phyloP scores from a whole-genome alignment of 202 grass and related monocot genomes.

The Hordeum pubiflorum region DNA sequence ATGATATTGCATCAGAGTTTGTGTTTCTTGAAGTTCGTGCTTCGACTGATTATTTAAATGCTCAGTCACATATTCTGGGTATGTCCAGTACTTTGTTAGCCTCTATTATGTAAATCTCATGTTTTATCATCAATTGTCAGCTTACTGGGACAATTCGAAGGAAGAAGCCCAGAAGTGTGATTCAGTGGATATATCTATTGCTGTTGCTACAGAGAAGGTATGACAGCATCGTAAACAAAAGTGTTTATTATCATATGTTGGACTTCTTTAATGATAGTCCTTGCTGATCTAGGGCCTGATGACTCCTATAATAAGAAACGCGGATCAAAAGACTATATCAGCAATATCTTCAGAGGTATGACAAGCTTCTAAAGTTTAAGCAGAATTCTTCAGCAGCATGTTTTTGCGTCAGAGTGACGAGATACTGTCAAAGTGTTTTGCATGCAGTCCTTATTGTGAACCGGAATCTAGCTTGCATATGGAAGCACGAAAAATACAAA shows the following conservation, averaged over 20 bases:
- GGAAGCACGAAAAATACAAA: constrained; percentile 18
- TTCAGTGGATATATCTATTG: constrained; percentile 90
- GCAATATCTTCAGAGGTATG: constrained; percentile 88
- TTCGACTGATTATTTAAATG: neutral
- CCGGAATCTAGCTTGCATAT: neutral
- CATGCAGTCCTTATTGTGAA: constrained; percentile 2
- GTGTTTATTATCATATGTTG: neutral
- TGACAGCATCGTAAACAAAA: neutral
- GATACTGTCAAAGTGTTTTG: neutral
- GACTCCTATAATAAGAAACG: constrained; percentile 95
- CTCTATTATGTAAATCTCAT: constrained; percentile 14
- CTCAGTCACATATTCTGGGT: constrained; percentile 7
- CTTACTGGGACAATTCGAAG: constrained; percentile 70
- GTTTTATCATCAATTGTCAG: constrained; percentile 38
- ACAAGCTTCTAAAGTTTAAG: constrained; percentile 4
- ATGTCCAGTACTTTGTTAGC: neutral
- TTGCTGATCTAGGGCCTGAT: constrained; percentile 69
- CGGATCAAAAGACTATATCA: constrained; percentile 90
- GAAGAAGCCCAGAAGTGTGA: constrained; percentile 61
- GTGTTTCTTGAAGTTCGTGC: neutral
- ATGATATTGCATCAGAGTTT: neutral
- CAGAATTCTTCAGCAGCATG: constrained; percentile 16
- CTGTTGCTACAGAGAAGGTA: constrained; percentile 93
- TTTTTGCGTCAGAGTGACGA: neutral
- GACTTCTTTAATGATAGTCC: constrained; percentile 7